Percentiles rank a stretch among this genome's conserved stretches.
These are phyloP conservation scores for Phytopythium helicoides DNA, from an alignment of 352 stramenopile genomes.

Conservation along the genomic window DNA sequence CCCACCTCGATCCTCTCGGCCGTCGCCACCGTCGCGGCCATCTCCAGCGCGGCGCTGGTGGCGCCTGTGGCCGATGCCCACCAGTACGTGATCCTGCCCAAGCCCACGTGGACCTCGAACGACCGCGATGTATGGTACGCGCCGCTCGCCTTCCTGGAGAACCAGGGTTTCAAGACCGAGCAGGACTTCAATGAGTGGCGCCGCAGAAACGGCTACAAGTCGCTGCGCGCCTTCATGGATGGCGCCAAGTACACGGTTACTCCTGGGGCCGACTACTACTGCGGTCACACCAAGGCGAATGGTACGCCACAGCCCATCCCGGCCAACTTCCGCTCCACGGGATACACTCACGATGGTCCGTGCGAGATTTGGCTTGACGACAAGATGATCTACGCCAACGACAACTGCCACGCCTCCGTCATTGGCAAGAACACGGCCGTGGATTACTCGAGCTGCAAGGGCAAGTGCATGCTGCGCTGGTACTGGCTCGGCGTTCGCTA, in stretches of 20 bases:
- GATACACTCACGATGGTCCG: too few relatives aligned
- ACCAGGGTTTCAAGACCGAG: constrained; percentile 37
- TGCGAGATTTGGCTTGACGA: too few relatives aligned
- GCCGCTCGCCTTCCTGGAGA: constrained; percentile 44
- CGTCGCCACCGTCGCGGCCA: constrained; percentile 14
- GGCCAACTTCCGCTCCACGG: constrained; percentile 31
- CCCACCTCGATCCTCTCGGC: constrained; percentile 16
- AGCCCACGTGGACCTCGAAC: constrained; percentile 33
- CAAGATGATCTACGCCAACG: too few relatives aligned
- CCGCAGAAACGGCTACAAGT: constrained; percentile 33
- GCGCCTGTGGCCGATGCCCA: constrained; percentile 21
- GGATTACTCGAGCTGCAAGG: too few relatives aligned
- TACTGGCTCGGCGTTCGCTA: too few relatives aligned
- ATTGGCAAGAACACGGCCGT: too few relatives aligned
- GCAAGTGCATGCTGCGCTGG: too few relatives aligned
- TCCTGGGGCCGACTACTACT: constrained; percentile 27
- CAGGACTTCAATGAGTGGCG: constrained; percentile 41
- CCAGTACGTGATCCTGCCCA: constrained; percentile 33
- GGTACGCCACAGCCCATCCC: constrained; percentile 30
- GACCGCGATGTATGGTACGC: constrained; percentile 35
- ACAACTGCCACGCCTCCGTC: too few relatives aligned
- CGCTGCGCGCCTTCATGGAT: constrained; percentile 42
- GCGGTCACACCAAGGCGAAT: constrained; percentile 24
- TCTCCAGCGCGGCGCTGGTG: constrained; percentile 19
- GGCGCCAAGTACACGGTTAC: constrained; percentile 30